Evolutionary conservation across 768 basidiomycete species (phyloP).

Genomic region (Tubosaeta sp.): DNA sequence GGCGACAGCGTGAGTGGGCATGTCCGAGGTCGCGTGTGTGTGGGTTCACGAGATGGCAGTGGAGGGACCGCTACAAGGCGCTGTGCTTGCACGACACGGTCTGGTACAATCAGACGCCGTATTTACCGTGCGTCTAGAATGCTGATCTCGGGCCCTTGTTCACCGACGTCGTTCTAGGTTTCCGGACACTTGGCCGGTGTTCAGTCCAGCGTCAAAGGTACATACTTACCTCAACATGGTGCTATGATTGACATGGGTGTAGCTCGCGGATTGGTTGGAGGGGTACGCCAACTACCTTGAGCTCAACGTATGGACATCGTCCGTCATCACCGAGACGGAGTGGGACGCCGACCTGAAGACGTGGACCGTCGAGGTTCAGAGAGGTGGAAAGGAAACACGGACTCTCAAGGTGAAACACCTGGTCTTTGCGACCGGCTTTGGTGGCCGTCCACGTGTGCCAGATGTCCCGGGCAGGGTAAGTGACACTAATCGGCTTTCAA

Average conservation of each 20-base stretch:
- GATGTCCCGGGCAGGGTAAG: conserved; percentile 40
- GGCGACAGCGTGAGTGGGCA: conserved; percentile 39
- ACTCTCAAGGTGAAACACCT: conserved; percentile 45
- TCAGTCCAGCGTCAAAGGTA: conserved; percentile 48
- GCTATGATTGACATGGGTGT: background rate
- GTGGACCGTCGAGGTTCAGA: conserved; percentile 44
- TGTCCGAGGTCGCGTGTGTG: background rate
- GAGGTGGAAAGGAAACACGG: conserved; percentile 30
- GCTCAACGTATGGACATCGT: conserved; percentile 59
- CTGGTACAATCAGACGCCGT: conserved; percentile 55
- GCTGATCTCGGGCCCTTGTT: background rate
- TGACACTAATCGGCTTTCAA: background rate
- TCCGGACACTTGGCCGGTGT: conserved; percentile 52
- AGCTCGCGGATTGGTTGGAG: conserved; percentile 68
- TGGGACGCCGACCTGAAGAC: conserved; percentile 36
- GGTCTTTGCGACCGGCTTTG: conserved; percentile 54
- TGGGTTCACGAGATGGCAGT: conserved; percentile 23
- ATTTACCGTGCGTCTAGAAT: conserved; percentile 40
- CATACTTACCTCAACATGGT: too few relatives aligned
- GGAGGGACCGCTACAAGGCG: conserved; percentile 57
- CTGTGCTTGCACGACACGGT: conserved; percentile 53
- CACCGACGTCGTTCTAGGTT: conserved; percentile 33
- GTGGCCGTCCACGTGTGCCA: conserved; percentile 43
- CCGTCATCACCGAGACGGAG: conserved; percentile 35
- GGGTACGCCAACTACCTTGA: conserved; percentile 56